Base-by-base conservation (phyloP, 192 early-diverging fungal genomes). In the Linnemannia elongata region DNA sequence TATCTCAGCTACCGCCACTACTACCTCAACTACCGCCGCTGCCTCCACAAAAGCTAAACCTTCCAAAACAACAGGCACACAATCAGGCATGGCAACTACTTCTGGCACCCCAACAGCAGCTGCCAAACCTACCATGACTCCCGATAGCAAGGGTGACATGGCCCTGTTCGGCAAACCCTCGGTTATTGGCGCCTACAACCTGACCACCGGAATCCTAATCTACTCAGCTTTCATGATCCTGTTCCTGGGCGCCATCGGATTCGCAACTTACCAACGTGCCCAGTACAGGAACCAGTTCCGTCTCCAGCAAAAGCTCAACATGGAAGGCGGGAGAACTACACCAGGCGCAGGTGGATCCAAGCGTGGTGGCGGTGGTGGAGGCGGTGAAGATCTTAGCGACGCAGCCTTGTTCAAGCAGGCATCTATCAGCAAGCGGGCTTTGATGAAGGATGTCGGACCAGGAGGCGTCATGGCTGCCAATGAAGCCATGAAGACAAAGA, bases 391-490 rank as follows among this genome's bases (percentile, higher is more conserved):
- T 36, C 68, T 80, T 33, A 85, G 78, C 60, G 83, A 85, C 47
- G 83, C 78, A 24, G 83, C 78, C 24, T 70, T 85, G 42, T 85
- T 80, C 74, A 85, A 85, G 54, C 83, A 85, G 33, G 83, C 83
- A 8, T 85, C 83, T 7, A 85, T 85, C 74, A 85, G 83, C 74
- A 85, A 85, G 45, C 73, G 83, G 22, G 83, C 83, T 39, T 57
- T 85, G 73, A 80, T 85, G 83, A 75, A 79, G 54, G 83, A 85
- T 35, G 83, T 79, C 13, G 83, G 84, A 30, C 78, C 54, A 22
- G 83, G 78, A 12, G 78, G 78, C 22, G 54, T 52, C 30, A 6
- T 71, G 49, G 74, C 77, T 20, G 73, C 82, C 13, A 75, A 76
- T 52, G 82, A 79, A 1, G 73, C 63, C 13, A 45, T 74, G n/a